Percentiles rank a stretch among this genome's conserved stretches.
Conservation (phyloP, 768 basidiomycete genomes). For the Russula sp. region DNA sequence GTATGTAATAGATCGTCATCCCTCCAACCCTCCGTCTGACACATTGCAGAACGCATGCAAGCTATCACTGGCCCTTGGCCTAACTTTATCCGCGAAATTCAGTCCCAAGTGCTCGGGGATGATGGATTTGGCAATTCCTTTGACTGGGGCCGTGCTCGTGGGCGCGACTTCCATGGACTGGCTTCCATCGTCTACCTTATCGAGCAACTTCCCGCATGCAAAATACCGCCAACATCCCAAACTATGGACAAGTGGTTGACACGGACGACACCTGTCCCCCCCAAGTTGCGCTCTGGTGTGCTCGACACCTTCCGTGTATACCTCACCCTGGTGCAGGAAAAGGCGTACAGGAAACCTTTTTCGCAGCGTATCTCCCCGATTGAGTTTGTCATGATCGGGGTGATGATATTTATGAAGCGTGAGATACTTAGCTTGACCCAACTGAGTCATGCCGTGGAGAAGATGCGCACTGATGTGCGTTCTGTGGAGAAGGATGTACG, state of each 20-base stretch:
- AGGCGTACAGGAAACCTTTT: conserved; percentile 32
- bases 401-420: conserved; percentile 49
- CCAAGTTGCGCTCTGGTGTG: conserved; percentile 30
- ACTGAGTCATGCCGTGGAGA: conserved; percentile 38
- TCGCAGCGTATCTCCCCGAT: conserved; percentile 46
- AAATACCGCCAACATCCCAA: conserved; percentile 18
- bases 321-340: conserved; percentile 36
- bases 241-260: conserved; percentile 29
- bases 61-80: conserved; percentile 54
- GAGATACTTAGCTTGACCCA: conserved; percentile 31
- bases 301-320: conserved; percentile 42
- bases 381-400: conserved; percentile 53
- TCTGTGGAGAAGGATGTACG: conserved; percentile 54
- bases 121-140: conserved; percentile 29
- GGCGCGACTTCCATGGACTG: conserved; percentile 32
- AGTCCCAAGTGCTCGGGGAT: conserved; percentile 38
- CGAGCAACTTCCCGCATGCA: conserved; percentile 23
- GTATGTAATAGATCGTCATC: conserved; percentile 27
- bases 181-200: conserved; percentile 29
- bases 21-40: conserved; percentile 3
- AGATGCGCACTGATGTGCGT: conserved; percentile 52
- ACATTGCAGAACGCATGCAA: conserved; percentile 52
- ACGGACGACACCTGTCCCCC: conserved; percentile 25
- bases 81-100: conserved; percentile 50
- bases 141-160: conserved; percentile 33